Base-by-base conservation (phyloP, 129 eudicot species). In the Centaurea solstitialis region DNA sequence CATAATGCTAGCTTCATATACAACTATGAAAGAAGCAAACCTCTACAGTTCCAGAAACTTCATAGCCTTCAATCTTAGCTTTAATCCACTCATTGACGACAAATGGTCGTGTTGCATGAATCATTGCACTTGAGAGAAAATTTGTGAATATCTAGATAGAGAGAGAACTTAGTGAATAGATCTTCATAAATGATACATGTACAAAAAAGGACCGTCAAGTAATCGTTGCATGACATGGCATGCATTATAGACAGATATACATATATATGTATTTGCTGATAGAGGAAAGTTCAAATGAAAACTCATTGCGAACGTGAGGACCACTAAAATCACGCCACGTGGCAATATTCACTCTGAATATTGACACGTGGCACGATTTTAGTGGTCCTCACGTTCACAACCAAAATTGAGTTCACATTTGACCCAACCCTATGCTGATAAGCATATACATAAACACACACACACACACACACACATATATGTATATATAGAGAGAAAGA, bases 11-110 rank as follows among this genome's bases (percentile, higher is more conserved):
- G 70, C 70, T 75, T 33, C 12, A n/a, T 0, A 35, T 30, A 47
- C 35, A 43, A 35, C 18, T 35, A 30, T 5, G 9, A 61, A 75
- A 40, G 33, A 50, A 88, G 22, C 97, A 76, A 65, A 94, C 99
- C 99, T 94, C 99, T 72, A 94, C 97, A 45, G 97, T 90, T 77
- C 99, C 99, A 84, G 99, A 94, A 69, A 94, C 97, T 79, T 94
- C 99, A 85, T 92, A 94, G 41, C 99, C 99, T 87, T 92, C 97
- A 62, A 94, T 94, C 89, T 90, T 94, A 15, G 97, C 91, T 84
- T 94, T 92, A 73, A 94, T 92, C 99, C 99, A 94, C 76, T 92
- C 99, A 78, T 91, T 92, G 76, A 85, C 89, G 7, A 94, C 85
- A 86, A 94, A 94, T 78, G 97, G 99, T 22, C 97, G 90, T 22